Evolutionary conservation across 2,329 filamentous ascomycete genomes (phyloP), one percentile per base, ranked within the genome.

Genomic region (Fusarium secorum): DNA sequence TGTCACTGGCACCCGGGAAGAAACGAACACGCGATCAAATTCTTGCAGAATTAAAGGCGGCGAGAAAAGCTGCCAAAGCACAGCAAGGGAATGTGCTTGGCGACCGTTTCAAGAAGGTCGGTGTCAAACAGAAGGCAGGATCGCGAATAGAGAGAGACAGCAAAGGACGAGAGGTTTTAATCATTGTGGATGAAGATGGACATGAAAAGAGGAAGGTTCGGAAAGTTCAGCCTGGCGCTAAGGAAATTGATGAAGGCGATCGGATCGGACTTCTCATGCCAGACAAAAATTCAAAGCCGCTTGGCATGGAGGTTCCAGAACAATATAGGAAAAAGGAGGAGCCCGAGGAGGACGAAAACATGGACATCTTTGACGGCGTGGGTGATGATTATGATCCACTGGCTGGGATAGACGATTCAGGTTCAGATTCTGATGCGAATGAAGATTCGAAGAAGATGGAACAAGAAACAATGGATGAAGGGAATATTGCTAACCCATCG

Each of bases 321-420:
- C 82, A 85, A 39, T 89, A 87, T 74, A 80, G 78, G 54, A 85
- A 85, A 60, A 79, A 84, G 46, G 83, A 84, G 38, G 79, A 80
- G 11, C 79, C 85, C 14, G 81, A 87, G 64, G 81, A 85, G 69
- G 84, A 88, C 39, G 83, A 88, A 61, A 85, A 91, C 56, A 78
- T 88, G 28, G 84, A 91, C 72, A 92, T 92, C 11, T 92, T 92
- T 70, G 89, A 88, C 41, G 89, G 87, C 57, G 89, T 84, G 1
- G 90, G 87, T 6, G 89, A 89, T 61, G 90, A 92, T 74, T 92
- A 92, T 76, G 85, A 92, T 75, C 90, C 90, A 3, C 79, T 92
- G 44, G 90, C 89, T 5, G 90, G 84, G 10, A 80, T 92, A 71
- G 85, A 80, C 18, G 82, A 71, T 24, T 83, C 81, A 11, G 84